Evolutionary conservation across 345 rosid genomes (phyloP).

Genomic region (Lumnitzera littorea): DNA sequence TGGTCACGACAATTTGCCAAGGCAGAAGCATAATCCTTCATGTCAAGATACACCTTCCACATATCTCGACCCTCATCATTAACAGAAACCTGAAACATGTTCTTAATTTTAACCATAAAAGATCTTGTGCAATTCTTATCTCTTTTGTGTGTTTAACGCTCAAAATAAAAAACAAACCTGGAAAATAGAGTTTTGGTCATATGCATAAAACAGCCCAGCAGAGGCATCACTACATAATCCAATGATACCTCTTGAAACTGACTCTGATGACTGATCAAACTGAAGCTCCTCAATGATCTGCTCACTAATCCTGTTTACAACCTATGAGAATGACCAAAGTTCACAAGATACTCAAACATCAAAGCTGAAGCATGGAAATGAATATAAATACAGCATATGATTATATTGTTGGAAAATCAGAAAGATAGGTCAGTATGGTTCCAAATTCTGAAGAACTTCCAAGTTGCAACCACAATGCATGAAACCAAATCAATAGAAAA

Average conservation of each 20-base stretch:
- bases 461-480: too few species aligned
- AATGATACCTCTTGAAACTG: constrained; percentile 78
- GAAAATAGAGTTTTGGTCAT: constrained; percentile 89
- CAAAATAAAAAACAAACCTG: constrained; percentile 44
- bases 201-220: constrained; percentile 96
- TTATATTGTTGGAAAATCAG: too few species aligned
- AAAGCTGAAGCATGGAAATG: too few species aligned
- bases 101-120: constrained; percentile 6
- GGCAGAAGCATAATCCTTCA: constrained; percentile 94
- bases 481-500: too few species aligned
- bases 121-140: too few species aligned
- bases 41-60: constrained; percentile 98
- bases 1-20: constrained; percentile 85
- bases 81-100: constrained; percentile 66
- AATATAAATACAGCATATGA: too few species aligned
- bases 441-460: too few species aligned
- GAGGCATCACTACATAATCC: constrained; percentile 96
- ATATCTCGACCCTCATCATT: constrained; percentile 93
- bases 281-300: constrained; percentile 97
- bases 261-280: constrained; percentile 84
- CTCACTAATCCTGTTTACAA: constrained; percentile 94
- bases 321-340: constrained; percentile 39
- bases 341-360: constrained; percentile 5
- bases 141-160: too few species aligned
- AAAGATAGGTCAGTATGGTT: too few species aligned